Evolutionary conservation across 495 filamentous ascomycete genomes (phyloP).

Genomic region (Podospora pseudocomata): DNA sequence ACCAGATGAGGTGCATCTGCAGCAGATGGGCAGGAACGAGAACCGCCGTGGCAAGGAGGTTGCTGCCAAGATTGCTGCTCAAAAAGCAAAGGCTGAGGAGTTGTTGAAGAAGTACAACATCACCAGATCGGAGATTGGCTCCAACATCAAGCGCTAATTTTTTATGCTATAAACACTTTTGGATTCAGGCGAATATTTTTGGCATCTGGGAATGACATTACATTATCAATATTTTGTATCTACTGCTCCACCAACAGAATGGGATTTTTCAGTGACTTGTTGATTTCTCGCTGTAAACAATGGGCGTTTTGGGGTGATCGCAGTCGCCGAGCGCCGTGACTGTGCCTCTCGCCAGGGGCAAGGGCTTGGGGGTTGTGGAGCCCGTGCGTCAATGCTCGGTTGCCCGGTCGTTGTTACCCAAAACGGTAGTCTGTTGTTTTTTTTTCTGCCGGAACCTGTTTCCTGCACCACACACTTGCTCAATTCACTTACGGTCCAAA

Average conservation of each 20-base stretch:
- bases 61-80: constrained; percentile 58
- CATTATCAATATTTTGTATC: not conserved
- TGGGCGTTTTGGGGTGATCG: constrained; percentile 1
- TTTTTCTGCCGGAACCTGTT: constrained; percentile 2
- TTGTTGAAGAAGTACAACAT: constrained; percentile 62
- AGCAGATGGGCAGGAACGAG: constrained; percentile 84
- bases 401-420: constrained; percentile 27
- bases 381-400: constrained; percentile 18
- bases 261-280: not conserved
- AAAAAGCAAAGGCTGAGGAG: constrained; percentile 60
- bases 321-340: constrained; percentile 8
- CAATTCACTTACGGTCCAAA: not conserved
- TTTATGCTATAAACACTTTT: not conserved
- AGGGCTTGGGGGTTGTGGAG: constrained; percentile 12
- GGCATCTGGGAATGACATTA: not conserved
- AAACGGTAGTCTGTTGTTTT: constrained; percentile 29
- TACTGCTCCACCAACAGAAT: not conserved
- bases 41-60: constrained; percentile 66
- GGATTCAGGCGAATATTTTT: not conserved
- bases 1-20: constrained; percentile 89
- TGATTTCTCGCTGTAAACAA: not conserved
- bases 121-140: constrained; percentile 44
- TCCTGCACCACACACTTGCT: not conserved
- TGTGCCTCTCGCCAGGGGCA: constrained; percentile 8
- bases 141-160: constrained; percentile 39